Evolutionary conservation across 2,329 filamentous ascomycete species (phyloP), one percentile per base, ranked within the genome.

Genomic region (Ascochyta fabae): DNA sequence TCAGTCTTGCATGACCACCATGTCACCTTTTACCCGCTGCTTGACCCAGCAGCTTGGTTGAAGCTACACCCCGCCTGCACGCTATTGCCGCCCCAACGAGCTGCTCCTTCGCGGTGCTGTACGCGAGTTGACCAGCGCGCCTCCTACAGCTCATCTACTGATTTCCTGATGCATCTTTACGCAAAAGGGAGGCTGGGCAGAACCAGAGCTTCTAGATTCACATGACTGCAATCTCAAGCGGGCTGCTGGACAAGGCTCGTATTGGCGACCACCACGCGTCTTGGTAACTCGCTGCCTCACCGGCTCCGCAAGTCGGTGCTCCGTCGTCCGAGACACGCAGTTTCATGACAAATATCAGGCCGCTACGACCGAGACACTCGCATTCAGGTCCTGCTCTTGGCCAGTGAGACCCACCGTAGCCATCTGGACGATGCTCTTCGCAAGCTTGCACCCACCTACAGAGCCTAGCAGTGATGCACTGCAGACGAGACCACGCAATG

Each of bases 171-270:
- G 39, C 19, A 39, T 23, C 12, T 35, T 39, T 27, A 27, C 26
- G 6, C 16, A 23, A 46, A 26, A 33, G 27, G 19, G 36, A 47
- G 10, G 15, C 42, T 38, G 42, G 33, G 43, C 48, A 41, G 12
- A 34, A 10, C 29, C 9, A 23, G 23, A 27, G 44, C 34, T 36
- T 40, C 39, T 23, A 36, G 26, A 45, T 19, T 57, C 54, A 57
- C 48, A 53, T 57, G 54, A 53, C 39, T 34, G 48, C 27, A 19
- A 41, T 29, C 23, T 36, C 13, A 52, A 57, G 54, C 48, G 44
- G 43, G 48, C 34, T 48, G 34, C 24, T 44, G 34, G 24, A 45
- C 34, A 36, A 27, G 31, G 36, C 38, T 43, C 33, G 36, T 27
- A 29, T 22, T 41, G 22, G 22, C 23, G 31, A 42, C 43, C 34